Evolutionary conservation across 1,139 yeast species (phyloP).

Genomic region (Nakaseomyces bracarensis): DNA sequence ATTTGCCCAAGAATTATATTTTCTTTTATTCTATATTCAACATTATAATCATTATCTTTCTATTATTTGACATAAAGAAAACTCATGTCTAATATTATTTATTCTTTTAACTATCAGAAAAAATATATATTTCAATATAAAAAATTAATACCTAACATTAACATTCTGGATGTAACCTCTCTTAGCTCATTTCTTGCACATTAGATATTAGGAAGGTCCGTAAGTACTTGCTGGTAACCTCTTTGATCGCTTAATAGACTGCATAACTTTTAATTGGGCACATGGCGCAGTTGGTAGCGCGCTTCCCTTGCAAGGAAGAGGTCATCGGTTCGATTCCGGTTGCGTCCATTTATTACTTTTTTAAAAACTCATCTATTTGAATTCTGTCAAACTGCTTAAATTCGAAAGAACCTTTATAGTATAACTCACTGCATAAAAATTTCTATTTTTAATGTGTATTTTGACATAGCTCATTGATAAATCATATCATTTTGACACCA

Average conservation of each 20-base stretch:
- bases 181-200: too few species aligned
- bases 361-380: neutral
- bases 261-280: slow-evolving; percentile 16
- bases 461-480: too few species aligned
- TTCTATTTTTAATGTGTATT: too few species aligned
- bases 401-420: neutral
- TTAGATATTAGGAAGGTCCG: neutral
- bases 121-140: too few species aligned
- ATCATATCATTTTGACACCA: too few species aligned
- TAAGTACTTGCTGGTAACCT: neutral
- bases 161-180: too few species aligned
- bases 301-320: slow-evolving; percentile 32
- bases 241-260: too few species aligned
- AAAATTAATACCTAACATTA: too few species aligned
- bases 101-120: too few species aligned
- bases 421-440: too few species aligned
- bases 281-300: slow-evolving; percentile 32
- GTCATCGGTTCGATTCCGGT: slow-evolving; percentile 32
- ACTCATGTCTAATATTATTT: neutral
- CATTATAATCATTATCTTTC: neutral
- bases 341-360: slow-evolving; percentile 19
- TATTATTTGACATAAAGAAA: neutral
- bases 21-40: neutral
- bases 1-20: too few species aligned
- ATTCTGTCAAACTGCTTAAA: neutral